Evolutionary conservation across 2,329 filamentous ascomycete genomes (phyloP), one percentile per base, ranked within the genome.

Genomic region (Chaetothyriales sp.): DNA sequence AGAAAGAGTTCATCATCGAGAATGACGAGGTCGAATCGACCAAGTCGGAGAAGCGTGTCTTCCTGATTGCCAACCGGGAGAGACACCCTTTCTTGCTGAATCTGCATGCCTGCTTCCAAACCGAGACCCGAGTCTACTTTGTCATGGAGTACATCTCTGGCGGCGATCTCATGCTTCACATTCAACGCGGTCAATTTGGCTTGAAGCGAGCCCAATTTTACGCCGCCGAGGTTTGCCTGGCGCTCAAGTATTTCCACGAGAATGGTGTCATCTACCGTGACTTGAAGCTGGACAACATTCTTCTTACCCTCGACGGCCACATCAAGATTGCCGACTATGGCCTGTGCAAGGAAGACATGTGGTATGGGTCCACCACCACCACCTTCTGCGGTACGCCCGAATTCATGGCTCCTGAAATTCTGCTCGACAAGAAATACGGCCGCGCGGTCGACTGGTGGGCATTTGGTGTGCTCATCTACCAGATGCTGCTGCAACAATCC

Each of bases 1-100:
- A 98, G 78, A 98, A 98, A 73, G 92, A 98, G 68, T 98, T 98
- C 68, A 98, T 98, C 65, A 98, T 98, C 56, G 94, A 98, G 67
- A 95, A 98, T 59, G 92, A 98, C 65, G 92, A 98, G 72, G 92
- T 98, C 6, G 92, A 98, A 69, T 97, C 90, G 69, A 95, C 89
- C 44, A 82, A 90, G 58, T 98, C 92, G 0, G 92, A 98, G 70
- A 98, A 98, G 78, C 80, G 92, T 58, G 94, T 98, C 15, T 95
- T 97, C 73, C 69, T 98, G 66, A 85, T 98, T 65, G 92, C 92
- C 33, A 98, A 98, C 73, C 89, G 94, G 67, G 92, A 97, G 66
- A 82, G 87, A 13, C 92, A 98, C 65, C 92, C 94, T 0, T 98
- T 98, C 79, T 71, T 98, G 60, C 83, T 94, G 47, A 98, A 86